Evolutionary conservation across 108 stramenopile genomes (phyloP).

Genomic region (Ochromonas danica): DNA sequence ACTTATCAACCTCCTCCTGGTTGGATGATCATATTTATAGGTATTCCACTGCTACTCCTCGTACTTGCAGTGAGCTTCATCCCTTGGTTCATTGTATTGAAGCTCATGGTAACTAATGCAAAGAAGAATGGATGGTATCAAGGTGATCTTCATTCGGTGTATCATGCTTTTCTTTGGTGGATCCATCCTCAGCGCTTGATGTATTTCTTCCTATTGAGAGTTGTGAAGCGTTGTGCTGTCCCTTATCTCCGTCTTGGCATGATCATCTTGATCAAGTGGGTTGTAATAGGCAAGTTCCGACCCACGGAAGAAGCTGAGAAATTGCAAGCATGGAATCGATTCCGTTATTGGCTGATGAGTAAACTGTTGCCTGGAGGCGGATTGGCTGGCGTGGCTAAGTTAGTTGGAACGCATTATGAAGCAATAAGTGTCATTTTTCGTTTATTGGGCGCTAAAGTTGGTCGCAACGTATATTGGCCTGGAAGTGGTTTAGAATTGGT

Average conservation of each 20-base stretch:
- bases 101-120: background rate
- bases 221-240: conserved; percentile 10
- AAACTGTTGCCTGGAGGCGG: conserved; percentile 4
- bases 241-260: background rate
- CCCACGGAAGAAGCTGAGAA: background rate
- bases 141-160: conserved; percentile 24
- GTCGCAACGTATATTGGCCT: conserved; percentile 3
- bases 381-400: conserved; percentile 10
- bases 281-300: background rate
- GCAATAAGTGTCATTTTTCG: background rate
- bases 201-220: conserved; percentile 3
- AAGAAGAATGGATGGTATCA: conserved; percentile 18
- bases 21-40: background rate
- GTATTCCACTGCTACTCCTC: background rate
- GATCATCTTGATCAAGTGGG: conserved; percentile 25
- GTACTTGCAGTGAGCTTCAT: background rate
- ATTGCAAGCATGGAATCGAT: background rate
- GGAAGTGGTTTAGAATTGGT: conserved; percentile 10
- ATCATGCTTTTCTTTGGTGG: conserved; percentile 32
- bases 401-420: conserved; percentile 27
- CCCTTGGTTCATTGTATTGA: conserved; percentile 13
- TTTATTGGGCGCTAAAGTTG: conserved; percentile 11
- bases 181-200: background rate
- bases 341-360: conserved; percentile 11
- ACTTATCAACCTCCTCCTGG: conserved; percentile 4